These are phyloP conservation scores for Rhamnella rubrinervis DNA, from an alignment of 331 rosid genomes.

Conservation along the genomic window DNA sequence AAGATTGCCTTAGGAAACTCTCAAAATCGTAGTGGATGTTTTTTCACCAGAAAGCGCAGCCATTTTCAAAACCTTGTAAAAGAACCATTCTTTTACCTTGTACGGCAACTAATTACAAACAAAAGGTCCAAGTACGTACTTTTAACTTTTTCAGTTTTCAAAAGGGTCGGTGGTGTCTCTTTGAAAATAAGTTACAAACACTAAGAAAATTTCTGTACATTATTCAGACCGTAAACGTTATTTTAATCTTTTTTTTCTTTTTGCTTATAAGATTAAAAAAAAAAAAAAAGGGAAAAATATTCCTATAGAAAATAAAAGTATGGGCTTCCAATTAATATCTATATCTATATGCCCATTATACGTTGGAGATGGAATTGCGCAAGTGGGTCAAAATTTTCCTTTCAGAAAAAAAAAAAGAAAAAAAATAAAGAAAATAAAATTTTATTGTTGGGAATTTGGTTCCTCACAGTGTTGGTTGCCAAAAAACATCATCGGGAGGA, in stretches of 20 bases:
- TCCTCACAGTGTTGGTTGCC: slow-evolving; percentile 20
- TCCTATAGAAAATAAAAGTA: not conserved
- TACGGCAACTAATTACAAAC: too few relatives aligned
- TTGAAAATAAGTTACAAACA: not conserved
- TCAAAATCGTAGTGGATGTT: not conserved
- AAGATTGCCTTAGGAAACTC: not conserved
- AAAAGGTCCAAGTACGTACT: not conserved
- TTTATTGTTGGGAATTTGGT: slow-evolving; percentile 13
- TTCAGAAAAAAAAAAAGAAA: not conserved
- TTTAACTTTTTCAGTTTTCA: not conserved
- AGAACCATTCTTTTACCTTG: not conserved
- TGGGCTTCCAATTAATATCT: slow-evolving; percentile 12
- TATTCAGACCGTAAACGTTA: not conserved
- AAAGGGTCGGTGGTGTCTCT: not conserved
- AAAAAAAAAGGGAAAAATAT: not conserved
- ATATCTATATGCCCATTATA: not conserved
- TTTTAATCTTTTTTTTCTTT: too few relatives aligned
- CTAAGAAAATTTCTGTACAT: not conserved
- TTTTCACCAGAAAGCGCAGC: not conserved
- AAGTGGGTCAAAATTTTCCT: not conserved
- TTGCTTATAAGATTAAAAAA: not conserved
- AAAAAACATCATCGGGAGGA: not conserved
- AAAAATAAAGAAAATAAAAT: not conserved
- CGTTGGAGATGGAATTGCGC: not conserved
- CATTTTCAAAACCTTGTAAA: not conserved